phyloP scores from a whole-genome alignment of 495 filamentous ascomycete species.

The Talaromyces stipitatus region DNA sequence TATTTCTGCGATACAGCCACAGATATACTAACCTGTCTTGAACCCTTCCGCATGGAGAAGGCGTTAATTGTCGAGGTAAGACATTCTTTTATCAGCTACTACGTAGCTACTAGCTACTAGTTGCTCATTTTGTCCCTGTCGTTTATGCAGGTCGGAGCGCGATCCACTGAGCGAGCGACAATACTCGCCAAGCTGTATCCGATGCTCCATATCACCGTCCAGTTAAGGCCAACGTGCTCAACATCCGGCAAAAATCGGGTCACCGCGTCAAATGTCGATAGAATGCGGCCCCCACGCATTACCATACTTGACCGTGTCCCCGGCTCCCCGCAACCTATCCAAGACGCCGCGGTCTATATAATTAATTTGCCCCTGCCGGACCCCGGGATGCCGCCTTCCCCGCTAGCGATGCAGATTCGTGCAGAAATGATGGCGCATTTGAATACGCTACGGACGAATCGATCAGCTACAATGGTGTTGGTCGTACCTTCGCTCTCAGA shows the following conservation, averaged over 20 bases:
- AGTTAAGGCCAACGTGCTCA: conserved; percentile 12
- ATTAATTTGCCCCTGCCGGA: conserved; percentile 16
- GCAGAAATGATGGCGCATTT: conserved; percentile 16
- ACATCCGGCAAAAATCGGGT: not conserved
- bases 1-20: conserved; percentile 11
- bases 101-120: not conserved
- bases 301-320: conserved; percentile 12
- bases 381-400: not conserved
- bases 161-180: conserved; percentile 14
- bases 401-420: conserved; percentile 8
- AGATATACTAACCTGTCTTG: conserved; percentile 17
- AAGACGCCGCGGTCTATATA: conserved; percentile 25
- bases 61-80: conserved; percentile 24
- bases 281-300: conserved; percentile 6
- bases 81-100: not conserved
- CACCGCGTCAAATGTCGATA: not conserved
- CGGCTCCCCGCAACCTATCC: conserved; percentile 16
- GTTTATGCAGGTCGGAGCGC: conserved; percentile 13
- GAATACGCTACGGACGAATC: conserved; percentile 14
- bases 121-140: not conserved
- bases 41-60: conserved; percentile 11
- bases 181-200: conserved; percentile 19
- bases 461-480: conserved; percentile 12
- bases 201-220: conserved; percentile 23
- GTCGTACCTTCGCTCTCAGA: conserved; percentile 14